These are phyloP conservation scores for Suaeda aralocaspica DNA, from an alignment of 148 eudicot genomes.

Conservation along the genomic window DNA sequence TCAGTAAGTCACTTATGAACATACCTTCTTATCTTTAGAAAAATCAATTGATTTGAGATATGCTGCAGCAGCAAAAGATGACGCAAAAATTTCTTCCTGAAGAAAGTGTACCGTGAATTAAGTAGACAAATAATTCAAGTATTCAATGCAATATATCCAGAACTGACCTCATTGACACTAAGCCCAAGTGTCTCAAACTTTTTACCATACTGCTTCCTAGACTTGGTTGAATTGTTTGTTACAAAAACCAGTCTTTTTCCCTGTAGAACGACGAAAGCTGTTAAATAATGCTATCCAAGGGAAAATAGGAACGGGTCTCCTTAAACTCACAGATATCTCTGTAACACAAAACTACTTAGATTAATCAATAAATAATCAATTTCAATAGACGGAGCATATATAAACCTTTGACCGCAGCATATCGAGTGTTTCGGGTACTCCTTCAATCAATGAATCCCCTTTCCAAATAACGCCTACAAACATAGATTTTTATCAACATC, in stretches of 20 bases:
- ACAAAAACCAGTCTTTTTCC: constrained; percentile 94
- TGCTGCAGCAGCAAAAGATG: constrained; percentile 99
- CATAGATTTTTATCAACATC: constrained; percentile 8
- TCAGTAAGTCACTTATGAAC: neutral
- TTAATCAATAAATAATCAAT: neutral
- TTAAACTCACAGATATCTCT: neutral
- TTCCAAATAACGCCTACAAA: constrained; percentile 94
- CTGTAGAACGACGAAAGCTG: constrained; percentile 32
- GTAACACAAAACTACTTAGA: neutral
- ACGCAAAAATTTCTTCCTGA: constrained; percentile 98
- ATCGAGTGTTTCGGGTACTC: constrained; percentile 90
- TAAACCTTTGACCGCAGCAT: constrained; percentile 82
- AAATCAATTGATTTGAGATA: constrained; percentile 83
- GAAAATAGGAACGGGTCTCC: neutral
- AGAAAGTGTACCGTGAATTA: constrained; percentile 25
- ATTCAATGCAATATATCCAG: constrained; percentile 8
- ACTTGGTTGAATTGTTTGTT: constrained; percentile 98
- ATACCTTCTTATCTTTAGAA: constrained; percentile 91
- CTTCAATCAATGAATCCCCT: constrained; percentile 89
- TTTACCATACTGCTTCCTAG: constrained; percentile 93
- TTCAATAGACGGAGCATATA: neutral
- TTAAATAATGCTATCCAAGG: neutral
- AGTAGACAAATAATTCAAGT: constrained; percentile 2
- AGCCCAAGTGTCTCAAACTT: constrained; percentile 96
- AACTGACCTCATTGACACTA: constrained; percentile 70